Base-by-base conservation (phyloP, 2,329 filamentous ascomycete genomes). In the Lizonia empirigonia region DNA sequence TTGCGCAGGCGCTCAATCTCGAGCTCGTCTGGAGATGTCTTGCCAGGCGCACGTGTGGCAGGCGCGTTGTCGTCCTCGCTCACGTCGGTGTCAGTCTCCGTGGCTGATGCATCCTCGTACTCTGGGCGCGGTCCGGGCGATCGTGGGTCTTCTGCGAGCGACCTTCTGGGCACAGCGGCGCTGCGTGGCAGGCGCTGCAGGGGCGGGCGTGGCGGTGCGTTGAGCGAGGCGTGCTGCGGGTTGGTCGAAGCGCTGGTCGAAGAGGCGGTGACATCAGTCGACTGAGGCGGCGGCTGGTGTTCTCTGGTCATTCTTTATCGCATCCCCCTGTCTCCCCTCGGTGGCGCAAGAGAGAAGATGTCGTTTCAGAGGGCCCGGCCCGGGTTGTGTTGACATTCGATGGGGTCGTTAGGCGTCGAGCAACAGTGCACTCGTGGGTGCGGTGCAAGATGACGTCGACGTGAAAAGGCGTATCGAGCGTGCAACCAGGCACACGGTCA, bases 1-100 rank as follows among this genome's bases (percentile, higher is more conserved):
- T 62, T 70, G 40, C 71, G 73, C 56, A 78, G 59, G 16, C 73
- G 65, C 59, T 74, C 70, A 18, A 74, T 62, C 48, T 74, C 71
- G 24, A 67, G 18, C 50, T 73, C 69, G 40, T 72, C 69, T 2
- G 69, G 69, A 32, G 69, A 71, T 16, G 60, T 56, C 33, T 64
- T 63, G 22, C 36, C 67, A 29, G 47, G 56, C 29, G 53, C n/a
- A 53, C 50, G 18, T 55, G 49, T 23, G 20, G 23, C 39, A 4
- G 18, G 10, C 12, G 29, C 18, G 33, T 54, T 50, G 24, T 60
- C 50, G 34, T 60, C 62, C 47, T 51, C 56, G 48, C 47, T 58
- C 54, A 58, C 42, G 48, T 62, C 60, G 32, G 60, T 57, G 41
- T 63, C 57, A 9, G 59, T 60, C 12, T 48, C 42, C 7, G 57